These are phyloP conservation scores for Boletellus ananas DNA, from an alignment of 768 basidiomycete species.

Conservation along the genomic window DNA sequence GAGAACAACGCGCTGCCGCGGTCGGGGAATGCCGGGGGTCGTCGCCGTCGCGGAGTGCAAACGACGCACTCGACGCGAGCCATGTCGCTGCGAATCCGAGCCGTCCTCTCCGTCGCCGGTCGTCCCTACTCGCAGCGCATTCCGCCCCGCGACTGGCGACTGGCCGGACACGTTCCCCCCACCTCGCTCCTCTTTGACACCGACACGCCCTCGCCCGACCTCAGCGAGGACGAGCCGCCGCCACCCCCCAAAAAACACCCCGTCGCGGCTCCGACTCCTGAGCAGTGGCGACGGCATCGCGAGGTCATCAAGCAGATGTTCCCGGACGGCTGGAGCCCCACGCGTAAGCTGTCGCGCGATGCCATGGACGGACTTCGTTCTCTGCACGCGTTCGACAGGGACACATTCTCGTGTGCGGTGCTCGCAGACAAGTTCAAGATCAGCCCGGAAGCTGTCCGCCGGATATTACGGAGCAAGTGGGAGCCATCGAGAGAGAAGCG, in stretches of 20 bases:
- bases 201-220: slow-evolving; percentile 18
- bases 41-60: slow-evolving; percentile 16
- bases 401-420: slow-evolving; percentile 57
- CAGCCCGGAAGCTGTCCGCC: slow-evolving; percentile 74
- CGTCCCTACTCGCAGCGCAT: slow-evolving; percentile 26
- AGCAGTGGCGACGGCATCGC: slow-evolving; percentile 49
- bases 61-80: not conserved
- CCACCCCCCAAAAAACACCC: slow-evolving; percentile 19
- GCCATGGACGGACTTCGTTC: slow-evolving; percentile 79
- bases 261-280: slow-evolving; percentile 33
- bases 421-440: slow-evolving; percentile 78
- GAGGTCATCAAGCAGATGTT: slow-evolving; percentile 49
- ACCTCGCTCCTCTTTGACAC: slow-evolving; percentile 26
- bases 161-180: slow-evolving; percentile 31
- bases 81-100: slow-evolving; percentile 19
- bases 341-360: slow-evolving; percentile 74
- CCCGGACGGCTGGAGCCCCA: slow-evolving; percentile 72
- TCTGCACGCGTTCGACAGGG: slow-evolving; percentile 61
- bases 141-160: slow-evolving; percentile 28
- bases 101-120: slow-evolving; percentile 2
- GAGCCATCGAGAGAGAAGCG: slow-evolving; percentile 54
- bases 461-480: slow-evolving; percentile 78
- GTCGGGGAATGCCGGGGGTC: slow-evolving; percentile 23
- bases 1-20: too few relatives aligned
- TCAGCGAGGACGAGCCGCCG: slow-evolving; percentile 31